Evolutionary conservation across 495 filamentous ascomycete species (phyloP).

Genomic region (Cladorrhinum samala): DNA sequence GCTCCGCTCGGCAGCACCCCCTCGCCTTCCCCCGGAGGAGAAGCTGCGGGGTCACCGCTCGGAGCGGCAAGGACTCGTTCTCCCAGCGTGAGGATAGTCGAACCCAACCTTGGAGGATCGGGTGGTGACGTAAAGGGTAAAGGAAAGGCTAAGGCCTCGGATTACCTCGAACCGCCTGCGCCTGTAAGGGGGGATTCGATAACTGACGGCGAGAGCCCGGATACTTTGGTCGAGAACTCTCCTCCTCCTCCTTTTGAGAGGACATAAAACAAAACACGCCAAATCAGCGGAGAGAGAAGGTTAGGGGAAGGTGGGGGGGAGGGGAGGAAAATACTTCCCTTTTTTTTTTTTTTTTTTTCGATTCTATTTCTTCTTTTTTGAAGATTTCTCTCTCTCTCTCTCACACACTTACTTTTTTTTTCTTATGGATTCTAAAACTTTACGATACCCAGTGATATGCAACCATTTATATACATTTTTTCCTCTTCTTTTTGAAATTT

Average conservation of each 20-base stretch:
- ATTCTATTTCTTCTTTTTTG: neutral
- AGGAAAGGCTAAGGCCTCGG: constrained; percentile 13
- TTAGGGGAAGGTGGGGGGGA: neutral
- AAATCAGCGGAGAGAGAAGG: too few relatives aligned
- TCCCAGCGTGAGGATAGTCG: too few relatives aligned
- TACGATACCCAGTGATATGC: neutral
- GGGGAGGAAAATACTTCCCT: neutral
- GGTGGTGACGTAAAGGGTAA: constrained; percentile 9
- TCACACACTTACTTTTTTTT: too few relatives aligned
- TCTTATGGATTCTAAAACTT: too few relatives aligned
- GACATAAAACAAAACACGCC: too few relatives aligned
- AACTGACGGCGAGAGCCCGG: constrained; percentile 23
- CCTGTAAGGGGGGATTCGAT: constrained; percentile 2
- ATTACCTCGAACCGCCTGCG: neutral
- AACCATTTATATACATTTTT: neutral
- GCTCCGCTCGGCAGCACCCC: neutral
- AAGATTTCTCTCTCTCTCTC: too few relatives aligned
- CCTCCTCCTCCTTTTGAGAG: constrained; percentile 1
- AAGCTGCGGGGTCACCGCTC: too few relatives aligned
- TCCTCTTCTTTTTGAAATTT: neutral
- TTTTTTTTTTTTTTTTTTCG: neutral
- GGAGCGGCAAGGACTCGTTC: too few relatives aligned
- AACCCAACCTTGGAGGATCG: too few relatives aligned
- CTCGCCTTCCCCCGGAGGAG: neutral
- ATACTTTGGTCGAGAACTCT: constrained; percentile 18